Evolutionary conservation across 106 monocot species (phyloP).

Genomic region (Cymbidium sinense): DNA sequence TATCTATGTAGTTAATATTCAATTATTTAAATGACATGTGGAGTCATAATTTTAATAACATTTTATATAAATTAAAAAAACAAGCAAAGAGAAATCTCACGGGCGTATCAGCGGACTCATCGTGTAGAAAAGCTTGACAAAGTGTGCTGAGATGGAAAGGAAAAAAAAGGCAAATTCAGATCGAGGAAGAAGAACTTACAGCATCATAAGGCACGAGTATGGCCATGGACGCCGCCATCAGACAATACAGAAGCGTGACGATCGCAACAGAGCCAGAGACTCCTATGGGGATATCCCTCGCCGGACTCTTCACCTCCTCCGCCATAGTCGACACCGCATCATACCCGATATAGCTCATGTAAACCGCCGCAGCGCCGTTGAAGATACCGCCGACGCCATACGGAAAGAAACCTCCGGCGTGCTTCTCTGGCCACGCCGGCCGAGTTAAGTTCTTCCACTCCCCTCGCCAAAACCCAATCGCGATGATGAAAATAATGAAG

Average conservation of each 20-base stretch:
- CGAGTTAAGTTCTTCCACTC: slow-evolving; percentile 49
- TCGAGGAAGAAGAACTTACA: slow-evolving; percentile 22
- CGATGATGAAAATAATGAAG: slow-evolving; percentile 87
- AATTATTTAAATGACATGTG: no score
- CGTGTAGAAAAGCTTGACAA: not conserved
- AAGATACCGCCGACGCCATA: slow-evolving; percentile 66
- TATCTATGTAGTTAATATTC: no score
- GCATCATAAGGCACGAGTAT: slow-evolving; percentile 88
- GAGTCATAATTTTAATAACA: no score
- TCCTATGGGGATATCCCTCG: slow-evolving; percentile 82
- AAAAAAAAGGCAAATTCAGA: not conserved
- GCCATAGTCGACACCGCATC: slow-evolving; percentile 99
- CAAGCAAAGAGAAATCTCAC: not conserved
- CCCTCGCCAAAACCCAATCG: slow-evolving; percentile 67
- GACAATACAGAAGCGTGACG: slow-evolving; percentile 80
- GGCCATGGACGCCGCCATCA: slow-evolving; percentile 89
- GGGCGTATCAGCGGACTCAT: not conserved
- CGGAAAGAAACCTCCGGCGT: slow-evolving; percentile 70
- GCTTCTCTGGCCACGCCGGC: slow-evolving; percentile 36
- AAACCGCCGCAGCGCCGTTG: slow-evolving; percentile 76
- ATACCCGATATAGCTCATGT: slow-evolving; percentile 94
- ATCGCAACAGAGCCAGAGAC: slow-evolving; percentile 81
- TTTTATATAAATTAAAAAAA: no score
- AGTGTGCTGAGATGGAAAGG: not conserved
- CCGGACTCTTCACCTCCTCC: slow-evolving; percentile 75